phyloP scores from a whole-genome alignment of 108 stramenopile genomes.

The Fistulifera pelliculosa region DNA sequence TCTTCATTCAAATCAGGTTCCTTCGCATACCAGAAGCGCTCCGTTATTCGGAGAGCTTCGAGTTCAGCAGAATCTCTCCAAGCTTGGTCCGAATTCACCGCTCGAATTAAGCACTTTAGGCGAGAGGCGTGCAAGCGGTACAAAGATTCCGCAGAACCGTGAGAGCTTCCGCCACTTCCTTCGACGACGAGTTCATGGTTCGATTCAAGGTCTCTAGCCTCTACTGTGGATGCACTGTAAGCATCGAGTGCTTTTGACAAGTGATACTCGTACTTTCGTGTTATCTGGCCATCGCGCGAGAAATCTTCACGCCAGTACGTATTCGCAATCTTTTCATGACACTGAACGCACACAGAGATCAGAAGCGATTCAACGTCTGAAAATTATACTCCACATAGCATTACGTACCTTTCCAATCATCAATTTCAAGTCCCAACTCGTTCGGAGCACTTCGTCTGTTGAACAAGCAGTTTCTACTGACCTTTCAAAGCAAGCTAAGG shows the following conservation, averaged over 20 bases:
- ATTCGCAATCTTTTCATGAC: conserved; percentile 69
- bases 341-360: conserved; percentile 10
- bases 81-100: conserved; percentile 29
- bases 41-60: conserved; percentile 62
- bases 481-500: conserved; percentile 48
- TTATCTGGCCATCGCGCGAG: not conserved
- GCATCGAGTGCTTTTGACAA: conserved; percentile 43
- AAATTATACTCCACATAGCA: not conserved
- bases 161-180: conserved; percentile 65
- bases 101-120: conserved; percentile 58
- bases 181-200: conserved; percentile 35
- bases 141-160: conserved; percentile 62
- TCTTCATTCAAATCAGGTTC: conserved; percentile 1
- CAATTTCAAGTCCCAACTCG: conserved; percentile 60
- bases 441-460: conserved; percentile 1
- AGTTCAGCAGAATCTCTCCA: conserved; percentile 34
- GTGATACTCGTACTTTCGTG: conserved; percentile 50
- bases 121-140: conserved; percentile 79
- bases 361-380: no score
- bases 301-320: conserved; percentile 47
- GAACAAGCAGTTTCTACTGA: conserved; percentile 27
- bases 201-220: conserved; percentile 40
- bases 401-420: conserved; percentile 72
- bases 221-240: conserved; percentile 40
- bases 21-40: conserved; percentile 22